A percentile compares a stretch with the other conserved stretches of the same genome.
phyloP scores from a whole-genome alignment of 169 alveolate species.

The Plasmodium blacklocki region DNA sequence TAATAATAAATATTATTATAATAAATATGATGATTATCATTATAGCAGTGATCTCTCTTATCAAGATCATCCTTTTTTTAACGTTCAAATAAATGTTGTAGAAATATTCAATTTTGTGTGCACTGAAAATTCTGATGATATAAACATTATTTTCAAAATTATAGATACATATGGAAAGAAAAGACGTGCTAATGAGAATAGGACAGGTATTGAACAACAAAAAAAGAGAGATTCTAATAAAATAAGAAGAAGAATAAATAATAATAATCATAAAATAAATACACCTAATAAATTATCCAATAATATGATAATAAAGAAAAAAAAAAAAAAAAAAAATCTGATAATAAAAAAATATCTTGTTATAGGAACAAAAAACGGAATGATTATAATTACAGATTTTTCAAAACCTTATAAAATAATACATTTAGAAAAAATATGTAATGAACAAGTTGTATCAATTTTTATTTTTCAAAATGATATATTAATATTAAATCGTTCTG shows the following conservation, averaged over 20 bases:
- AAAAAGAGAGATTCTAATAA: background rate
- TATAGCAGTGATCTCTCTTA: too few relatives aligned
- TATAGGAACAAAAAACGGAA: slow-evolving; percentile 40
- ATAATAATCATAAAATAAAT: background rate
- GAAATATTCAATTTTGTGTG: slow-evolving; percentile 21
- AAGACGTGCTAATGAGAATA: too few relatives aligned
- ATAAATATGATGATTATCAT: too few relatives aligned
- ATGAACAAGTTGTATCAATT: slow-evolving; percentile 33
- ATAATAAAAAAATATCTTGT: slow-evolving; percentile 12
- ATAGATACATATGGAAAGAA: too few relatives aligned
- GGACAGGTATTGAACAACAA: too few relatives aligned
- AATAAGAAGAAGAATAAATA: slow-evolving; percentile 1
- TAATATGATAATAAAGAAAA: background rate
- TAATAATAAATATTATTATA: too few relatives aligned
- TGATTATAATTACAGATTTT: slow-evolving; percentile 29
- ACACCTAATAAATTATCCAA: background rate
- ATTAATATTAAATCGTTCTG: slow-evolving; percentile 27
- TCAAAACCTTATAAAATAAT: slow-evolving; percentile 40
- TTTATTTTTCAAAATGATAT: slow-evolving; percentile 40
- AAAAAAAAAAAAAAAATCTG: background rate
- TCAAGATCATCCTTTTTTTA: background rate
- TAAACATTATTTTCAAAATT: slow-evolving; percentile 18
- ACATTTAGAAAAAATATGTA: slow-evolving; percentile 39
- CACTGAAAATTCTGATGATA: slow-evolving; percentile 10
- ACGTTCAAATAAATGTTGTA: slow-evolving; percentile 30